These are phyloP conservation scores for Opeltia flavorubescens DNA, from an alignment of 495 filamentous ascomycete genomes.

Conservation along the genomic window DNA sequence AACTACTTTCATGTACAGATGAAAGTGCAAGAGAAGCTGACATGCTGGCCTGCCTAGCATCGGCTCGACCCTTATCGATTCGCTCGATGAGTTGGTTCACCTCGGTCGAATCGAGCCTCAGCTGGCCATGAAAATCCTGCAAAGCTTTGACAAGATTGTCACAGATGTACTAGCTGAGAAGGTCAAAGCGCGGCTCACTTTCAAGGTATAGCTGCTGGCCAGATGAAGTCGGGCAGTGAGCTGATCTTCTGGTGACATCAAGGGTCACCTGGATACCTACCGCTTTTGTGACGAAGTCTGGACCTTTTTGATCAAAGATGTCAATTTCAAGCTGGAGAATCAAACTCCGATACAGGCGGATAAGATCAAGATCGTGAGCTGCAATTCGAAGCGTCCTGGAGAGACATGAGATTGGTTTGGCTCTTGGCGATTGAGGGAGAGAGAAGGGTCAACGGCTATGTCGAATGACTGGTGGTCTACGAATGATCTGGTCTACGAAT, in stretches of 20 bases:
- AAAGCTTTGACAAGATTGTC: constrained; percentile 80
- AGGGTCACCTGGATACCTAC: constrained; percentile 98
- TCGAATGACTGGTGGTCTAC: too few species aligned
- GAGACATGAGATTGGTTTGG: constrained; percentile 31
- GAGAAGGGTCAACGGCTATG: too few species aligned
- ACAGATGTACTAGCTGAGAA: constrained; percentile 79
- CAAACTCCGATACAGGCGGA: constrained; percentile 50
- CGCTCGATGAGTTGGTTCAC: constrained; percentile 89
- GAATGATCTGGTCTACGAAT: too few species aligned
- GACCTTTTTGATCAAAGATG: constrained; percentile 98
- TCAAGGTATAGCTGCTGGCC: constrained; percentile 59
- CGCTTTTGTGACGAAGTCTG: constrained; percentile 99
- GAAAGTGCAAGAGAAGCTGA: constrained; percentile 7
- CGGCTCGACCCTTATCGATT: constrained; percentile 82
- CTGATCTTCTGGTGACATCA: constrained; percentile 3
- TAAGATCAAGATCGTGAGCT: constrained; percentile 95
- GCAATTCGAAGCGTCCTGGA: constrained; percentile 73
- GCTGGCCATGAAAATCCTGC: constrained; percentile 93
- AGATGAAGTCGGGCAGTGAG: neutral
- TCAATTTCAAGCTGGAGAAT: constrained; percentile 92
- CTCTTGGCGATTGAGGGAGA: neutral
- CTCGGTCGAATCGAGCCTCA: constrained; percentile 90
- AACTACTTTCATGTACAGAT: constrained; percentile 5
- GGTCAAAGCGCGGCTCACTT: constrained; percentile 78
- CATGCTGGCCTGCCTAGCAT: constrained; percentile 43